phyloP scores from a whole-genome alignment of 805 yeast genomes.

The Cyberlindnera xylosilytica region DNA sequence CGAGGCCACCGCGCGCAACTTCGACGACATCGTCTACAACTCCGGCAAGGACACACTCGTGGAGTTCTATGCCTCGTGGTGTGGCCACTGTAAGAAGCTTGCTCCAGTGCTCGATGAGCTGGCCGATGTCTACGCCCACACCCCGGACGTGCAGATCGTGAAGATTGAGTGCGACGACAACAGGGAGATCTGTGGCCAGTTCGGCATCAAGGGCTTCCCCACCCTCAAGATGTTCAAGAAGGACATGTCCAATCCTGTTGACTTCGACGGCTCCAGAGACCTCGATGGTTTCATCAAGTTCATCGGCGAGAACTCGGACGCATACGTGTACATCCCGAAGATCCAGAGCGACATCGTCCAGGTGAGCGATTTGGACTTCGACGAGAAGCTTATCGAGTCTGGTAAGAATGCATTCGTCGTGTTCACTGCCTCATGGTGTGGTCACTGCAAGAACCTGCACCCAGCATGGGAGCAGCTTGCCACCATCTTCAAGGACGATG shows the following conservation, averaged over 20 bases:
- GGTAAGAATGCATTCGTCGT: conserved; percentile 23
- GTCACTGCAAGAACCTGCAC: conserved; percentile 46
- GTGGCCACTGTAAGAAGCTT: conserved; percentile 90
- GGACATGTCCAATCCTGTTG: conserved; percentile 53
- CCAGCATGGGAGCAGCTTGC: conserved; percentile 49
- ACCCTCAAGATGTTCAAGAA: conserved; percentile 75
- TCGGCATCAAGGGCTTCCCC: conserved; percentile 86
- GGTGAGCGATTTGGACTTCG: conserved; percentile 32
- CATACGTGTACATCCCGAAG: conserved; percentile 28
- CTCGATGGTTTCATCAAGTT: conserved; percentile 66
- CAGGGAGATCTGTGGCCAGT: conserved; percentile 67
- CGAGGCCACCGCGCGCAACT: conserved; percentile 32
- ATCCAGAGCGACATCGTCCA: conserved; percentile 24
- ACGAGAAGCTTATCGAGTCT: conserved; percentile 28
- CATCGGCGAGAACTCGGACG: conserved; percentile 43
- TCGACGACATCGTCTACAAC: conserved; percentile 52
- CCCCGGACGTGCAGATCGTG: conserved; percentile 66
- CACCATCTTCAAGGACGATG: conserved; percentile 37
- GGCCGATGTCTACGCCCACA: conserved; percentile 58
- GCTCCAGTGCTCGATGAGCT: conserved; percentile 86
- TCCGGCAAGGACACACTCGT: conserved; percentile 72
- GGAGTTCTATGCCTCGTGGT: conserved; percentile 96
- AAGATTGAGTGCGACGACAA: conserved; percentile 87
- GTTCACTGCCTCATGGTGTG: conserved; percentile 57
- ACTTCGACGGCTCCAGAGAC: conserved; percentile 66